phyloP scores from a whole-genome alignment of 768 basidiomycete genomes.

The Podaxis rugospora region DNA sequence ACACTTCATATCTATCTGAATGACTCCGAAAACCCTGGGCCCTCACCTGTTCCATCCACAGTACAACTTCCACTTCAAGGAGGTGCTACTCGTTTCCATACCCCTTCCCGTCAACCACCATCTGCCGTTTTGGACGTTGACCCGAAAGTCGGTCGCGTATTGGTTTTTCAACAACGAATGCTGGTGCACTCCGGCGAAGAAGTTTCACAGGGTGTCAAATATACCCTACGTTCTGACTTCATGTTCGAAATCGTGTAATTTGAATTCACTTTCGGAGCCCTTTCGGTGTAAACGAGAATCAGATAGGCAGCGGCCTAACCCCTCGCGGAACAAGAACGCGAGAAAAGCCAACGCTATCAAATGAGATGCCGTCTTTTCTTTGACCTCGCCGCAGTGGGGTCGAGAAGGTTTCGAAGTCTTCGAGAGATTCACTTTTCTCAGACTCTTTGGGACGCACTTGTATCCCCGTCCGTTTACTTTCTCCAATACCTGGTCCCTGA shows the following conservation, averaged over 20 bases:
- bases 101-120: constrained; percentile 29
- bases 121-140: constrained; percentile 24
- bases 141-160: constrained; percentile 23
- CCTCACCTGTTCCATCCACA: not conserved
- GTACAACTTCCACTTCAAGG: constrained; percentile 19
- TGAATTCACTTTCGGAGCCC: not conserved
- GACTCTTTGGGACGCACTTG: not conserved
- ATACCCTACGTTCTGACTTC: constrained; percentile 24
- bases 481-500: not conserved
- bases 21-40: constrained; percentile 19
- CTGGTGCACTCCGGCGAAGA: constrained; percentile 28
- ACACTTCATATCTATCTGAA: constrained; percentile 41
- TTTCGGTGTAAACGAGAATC: not conserved
- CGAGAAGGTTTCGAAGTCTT: not conserved
- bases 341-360: not conserved
- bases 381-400: not conserved
- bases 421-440: not conserved
- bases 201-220: constrained; percentile 28
- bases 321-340: not conserved
- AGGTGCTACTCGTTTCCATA: constrained; percentile 38
- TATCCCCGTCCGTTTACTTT: not conserved
- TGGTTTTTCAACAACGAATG: constrained; percentile 20
- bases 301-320: not conserved
- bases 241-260: not conserved
- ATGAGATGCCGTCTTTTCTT: not conserved